A percentile compares a stretch with the other conserved stretches of the same genome.
Conservation (phyloP, 495 filamentous ascomycete species). For the Penicillium odoratum region DNA sequence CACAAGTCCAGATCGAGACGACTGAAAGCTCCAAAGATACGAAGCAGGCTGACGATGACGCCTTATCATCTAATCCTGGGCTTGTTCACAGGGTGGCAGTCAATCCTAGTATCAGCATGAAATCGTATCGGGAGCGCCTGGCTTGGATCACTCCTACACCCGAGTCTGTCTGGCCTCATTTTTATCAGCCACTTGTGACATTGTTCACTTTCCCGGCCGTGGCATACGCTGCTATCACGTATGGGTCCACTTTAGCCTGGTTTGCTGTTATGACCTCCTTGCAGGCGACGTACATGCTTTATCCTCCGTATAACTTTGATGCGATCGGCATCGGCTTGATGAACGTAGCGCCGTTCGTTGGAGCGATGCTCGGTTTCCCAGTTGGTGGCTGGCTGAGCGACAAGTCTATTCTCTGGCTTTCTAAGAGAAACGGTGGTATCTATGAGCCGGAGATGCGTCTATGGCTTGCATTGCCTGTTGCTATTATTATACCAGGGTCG, state of each 20-base stretch:
- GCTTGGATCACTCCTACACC: slow-evolving; percentile 26
- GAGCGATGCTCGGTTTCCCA: slow-evolving; percentile 35
- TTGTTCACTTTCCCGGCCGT: slow-evolving; percentile 35
- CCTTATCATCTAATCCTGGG: neutral
- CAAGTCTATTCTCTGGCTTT: slow-evolving; percentile 32
- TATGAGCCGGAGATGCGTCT: slow-evolving; percentile 46
- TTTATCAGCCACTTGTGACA: slow-evolving; percentile 25
- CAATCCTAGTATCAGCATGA: slow-evolving; percentile 15
- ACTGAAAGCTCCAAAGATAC: neutral
- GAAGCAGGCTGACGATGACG: neutral
- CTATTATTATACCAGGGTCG: slow-evolving; percentile 24
- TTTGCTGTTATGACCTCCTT: slow-evolving; percentile 34
- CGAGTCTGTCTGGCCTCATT: slow-evolving; percentile 26
- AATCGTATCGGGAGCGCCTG: slow-evolving; percentile 29
- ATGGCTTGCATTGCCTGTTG: slow-evolving; percentile 29
- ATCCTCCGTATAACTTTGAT: slow-evolving; percentile 41
- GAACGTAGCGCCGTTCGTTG: slow-evolving; percentile 40
- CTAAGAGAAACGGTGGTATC: slow-evolving; percentile 41
- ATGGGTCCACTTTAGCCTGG: slow-evolving; percentile 34
- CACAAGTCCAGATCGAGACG: neutral
- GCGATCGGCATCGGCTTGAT: slow-evolving; percentile 37
- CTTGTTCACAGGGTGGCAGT: neutral
- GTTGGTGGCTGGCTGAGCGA: slow-evolving; percentile 38
- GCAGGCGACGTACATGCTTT: slow-evolving; percentile 31
- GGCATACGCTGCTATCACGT: slow-evolving; percentile 37